Percentiles rank a stretch among this genome's conserved stretches.
phyloP scores from a whole-genome alignment of 1,284 basidiomycete genomes.

The Cryptococcus depauperatus region DNA sequence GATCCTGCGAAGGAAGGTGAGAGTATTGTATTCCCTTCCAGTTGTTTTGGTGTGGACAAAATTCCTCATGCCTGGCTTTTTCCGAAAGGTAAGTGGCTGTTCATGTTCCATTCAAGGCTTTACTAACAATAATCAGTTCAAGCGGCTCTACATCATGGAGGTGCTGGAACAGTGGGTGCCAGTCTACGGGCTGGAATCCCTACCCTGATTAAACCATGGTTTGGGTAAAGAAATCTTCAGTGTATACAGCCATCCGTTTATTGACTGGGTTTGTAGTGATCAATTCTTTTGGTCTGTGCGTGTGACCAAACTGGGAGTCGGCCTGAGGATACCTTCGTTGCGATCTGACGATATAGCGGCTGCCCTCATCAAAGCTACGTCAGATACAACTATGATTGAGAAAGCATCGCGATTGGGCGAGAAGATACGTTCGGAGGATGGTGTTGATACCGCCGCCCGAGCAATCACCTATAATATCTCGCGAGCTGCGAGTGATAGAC shows the following conservation, averaged over 20 bases:
- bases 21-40: conserved; percentile 46
- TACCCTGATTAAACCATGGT: conserved; percentile 66
- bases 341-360: conserved; percentile 51
- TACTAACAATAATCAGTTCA: conserved; percentile 21
- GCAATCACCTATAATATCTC: conserved; percentile 34
- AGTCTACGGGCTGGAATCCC: conserved; percentile 63
- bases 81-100: conserved; percentile 51
- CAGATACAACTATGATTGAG: conserved; percentile 54
- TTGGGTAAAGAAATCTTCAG: conserved; percentile 39
- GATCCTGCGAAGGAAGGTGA: conserved; percentile 40
- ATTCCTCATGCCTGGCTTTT: conserved; percentile 78
- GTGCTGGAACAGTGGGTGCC: conserved; percentile 64
- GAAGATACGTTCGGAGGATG: conserved; percentile 53
- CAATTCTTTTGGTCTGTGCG: conserved; percentile 66
- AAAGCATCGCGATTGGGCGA: conserved; percentile 58
- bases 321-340: conserved; percentile 51
- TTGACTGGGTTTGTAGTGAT: conserved; percentile 29
- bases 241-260: background rate
- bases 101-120: background rate
- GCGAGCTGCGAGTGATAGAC: conserved; percentile 28
- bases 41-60: conserved; percentile 51
- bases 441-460: conserved; percentile 32
- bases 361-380: conserved; percentile 54
- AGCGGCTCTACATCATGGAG: conserved; percentile 59
- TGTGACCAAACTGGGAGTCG: conserved; percentile 55